Percentiles rank a stretch among this genome's conserved stretches.
phyloP scores from a whole-genome alignment of 164 flowering plant genomes.

The Tetrastigma voinierianum region DNA sequence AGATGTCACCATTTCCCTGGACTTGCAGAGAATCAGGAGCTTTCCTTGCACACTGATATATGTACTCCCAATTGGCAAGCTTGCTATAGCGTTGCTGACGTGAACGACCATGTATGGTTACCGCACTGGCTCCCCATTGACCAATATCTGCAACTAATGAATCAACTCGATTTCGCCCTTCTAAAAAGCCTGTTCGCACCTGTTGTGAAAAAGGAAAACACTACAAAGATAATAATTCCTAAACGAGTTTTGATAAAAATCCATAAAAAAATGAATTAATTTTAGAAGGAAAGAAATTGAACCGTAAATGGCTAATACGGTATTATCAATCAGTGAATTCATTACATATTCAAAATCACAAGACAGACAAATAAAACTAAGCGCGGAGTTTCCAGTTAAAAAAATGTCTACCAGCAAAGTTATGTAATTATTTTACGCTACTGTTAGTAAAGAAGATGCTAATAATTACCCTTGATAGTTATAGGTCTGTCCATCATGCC shows the following conservation, averaged over 20 bases:
- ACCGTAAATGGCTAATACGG: too few relatives aligned
- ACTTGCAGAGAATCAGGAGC: conserved; percentile 70
- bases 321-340: too few relatives aligned
- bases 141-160: conserved; percentile 76
- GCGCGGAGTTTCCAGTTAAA: too few relatives aligned
- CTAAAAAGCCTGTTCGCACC: conserved; percentile 93
- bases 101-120: conserved; percentile 92
- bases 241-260: too few relatives aligned
- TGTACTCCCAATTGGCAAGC: conserved; percentile 94
- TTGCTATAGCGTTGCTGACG: conserved; percentile 97
- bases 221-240: not conserved
- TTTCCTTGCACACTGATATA: conserved; percentile 69
- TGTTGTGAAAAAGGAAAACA: conserved; percentile 16
- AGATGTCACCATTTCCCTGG: conserved; percentile 90
- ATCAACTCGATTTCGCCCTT: conserved; percentile 89
- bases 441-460: not conserved
- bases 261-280: not conserved
- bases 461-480: conserved; percentile 80
- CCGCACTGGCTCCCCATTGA: conserved; percentile 86
- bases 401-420: too few relatives aligned
- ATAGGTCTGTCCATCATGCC: conserved; percentile 64
- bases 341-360: not conserved
- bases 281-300: too few relatives aligned
- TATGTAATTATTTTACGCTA: too few relatives aligned
- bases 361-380: not conserved